These are phyloP conservation scores for Penicillium ucsense DNA, from an alignment of 495 filamentous ascomycete species.

Conservation along the genomic window DNA sequence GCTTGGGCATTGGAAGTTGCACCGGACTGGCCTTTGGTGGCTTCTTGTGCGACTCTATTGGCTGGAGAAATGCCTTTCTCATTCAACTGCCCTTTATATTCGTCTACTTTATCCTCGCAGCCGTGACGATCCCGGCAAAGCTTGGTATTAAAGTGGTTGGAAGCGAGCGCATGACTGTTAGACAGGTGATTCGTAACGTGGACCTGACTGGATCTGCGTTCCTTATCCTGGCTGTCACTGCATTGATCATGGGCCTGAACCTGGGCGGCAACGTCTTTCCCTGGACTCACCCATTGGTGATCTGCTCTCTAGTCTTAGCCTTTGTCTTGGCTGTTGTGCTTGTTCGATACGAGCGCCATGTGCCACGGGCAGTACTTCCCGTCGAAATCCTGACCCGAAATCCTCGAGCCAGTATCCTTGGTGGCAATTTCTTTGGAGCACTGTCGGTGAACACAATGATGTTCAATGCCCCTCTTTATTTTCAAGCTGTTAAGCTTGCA, in stretches of 20 bases:
- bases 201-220: constrained; percentile 59
- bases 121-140: constrained; percentile 47
- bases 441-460: constrained; percentile 58
- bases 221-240: constrained; percentile 53
- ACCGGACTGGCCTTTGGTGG: constrained; percentile 65
- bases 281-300: constrained; percentile 64
- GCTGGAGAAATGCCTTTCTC: constrained; percentile 63
- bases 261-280: constrained; percentile 68
- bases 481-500: constrained; percentile 68
- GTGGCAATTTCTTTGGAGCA: constrained; percentile 57
- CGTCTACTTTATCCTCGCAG: constrained; percentile 47
- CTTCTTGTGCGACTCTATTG: constrained; percentile 59
- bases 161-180: constrained; percentile 34
- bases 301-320: constrained; percentile 50
- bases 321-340: constrained; percentile 46
- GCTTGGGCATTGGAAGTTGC: constrained; percentile 52
- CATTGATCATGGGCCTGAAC: constrained; percentile 64
- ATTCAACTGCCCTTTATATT: constrained; percentile 59
- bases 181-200: constrained; percentile 53
- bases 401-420: constrained; percentile 57
- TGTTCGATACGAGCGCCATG: constrained; percentile 50
- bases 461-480: constrained; percentile 74
- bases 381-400: constrained; percentile 47
- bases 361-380: constrained; percentile 62
- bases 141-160: constrained; percentile 46